Conservation (phyloP, 164 flowering plant species). For the Aristolochia contorta region DNA sequence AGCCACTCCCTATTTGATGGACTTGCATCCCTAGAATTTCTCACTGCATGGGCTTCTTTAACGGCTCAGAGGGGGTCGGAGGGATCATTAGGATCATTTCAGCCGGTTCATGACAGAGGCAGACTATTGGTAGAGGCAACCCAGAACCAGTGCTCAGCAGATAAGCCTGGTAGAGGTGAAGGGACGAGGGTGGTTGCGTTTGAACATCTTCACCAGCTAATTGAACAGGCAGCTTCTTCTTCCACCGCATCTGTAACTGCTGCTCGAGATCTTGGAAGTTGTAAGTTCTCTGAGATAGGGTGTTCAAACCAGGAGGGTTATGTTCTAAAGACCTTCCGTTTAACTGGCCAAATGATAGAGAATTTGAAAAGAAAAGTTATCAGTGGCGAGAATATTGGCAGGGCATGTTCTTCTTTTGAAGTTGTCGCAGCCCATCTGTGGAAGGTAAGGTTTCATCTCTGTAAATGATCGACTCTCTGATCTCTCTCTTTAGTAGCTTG, state of each 20-base stretch:
- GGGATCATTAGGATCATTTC: not conserved
- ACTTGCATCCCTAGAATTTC: not conserved
- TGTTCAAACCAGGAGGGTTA: slow-evolving; percentile 7
- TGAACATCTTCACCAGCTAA: not conserved
- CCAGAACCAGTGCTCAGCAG: not conserved
- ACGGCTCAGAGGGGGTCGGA: not conserved
- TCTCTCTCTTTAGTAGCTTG: slow-evolving; percentile 1
- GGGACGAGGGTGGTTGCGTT: not conserved
- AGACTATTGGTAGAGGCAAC: not conserved
- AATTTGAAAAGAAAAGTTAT: slow-evolving; percentile 22
- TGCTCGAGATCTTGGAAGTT: not conserved
- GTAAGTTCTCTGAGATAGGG: slow-evolving; percentile 6
- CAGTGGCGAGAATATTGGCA: not conserved
- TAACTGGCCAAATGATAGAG: slow-evolving; percentile 23
- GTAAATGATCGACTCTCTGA: not conserved
- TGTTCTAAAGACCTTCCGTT: slow-evolving; percentile 22
- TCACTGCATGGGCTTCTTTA: slow-evolving; percentile 5
- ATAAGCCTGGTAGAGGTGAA: not conserved
- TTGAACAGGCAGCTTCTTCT: too few species aligned
- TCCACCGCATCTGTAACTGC: not conserved
- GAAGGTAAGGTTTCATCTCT: slow-evolving; percentile 25
- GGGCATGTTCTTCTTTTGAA: slow-evolving; percentile 28
- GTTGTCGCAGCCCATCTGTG: slow-evolving; percentile 35
- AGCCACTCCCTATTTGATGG: slow-evolving; percentile 23
- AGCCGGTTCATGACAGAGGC: slow-evolving; percentile 1